Conservation (phyloP, 2,329 filamentous ascomycete species). For the Myriosclerotinia curreyana region DNA sequence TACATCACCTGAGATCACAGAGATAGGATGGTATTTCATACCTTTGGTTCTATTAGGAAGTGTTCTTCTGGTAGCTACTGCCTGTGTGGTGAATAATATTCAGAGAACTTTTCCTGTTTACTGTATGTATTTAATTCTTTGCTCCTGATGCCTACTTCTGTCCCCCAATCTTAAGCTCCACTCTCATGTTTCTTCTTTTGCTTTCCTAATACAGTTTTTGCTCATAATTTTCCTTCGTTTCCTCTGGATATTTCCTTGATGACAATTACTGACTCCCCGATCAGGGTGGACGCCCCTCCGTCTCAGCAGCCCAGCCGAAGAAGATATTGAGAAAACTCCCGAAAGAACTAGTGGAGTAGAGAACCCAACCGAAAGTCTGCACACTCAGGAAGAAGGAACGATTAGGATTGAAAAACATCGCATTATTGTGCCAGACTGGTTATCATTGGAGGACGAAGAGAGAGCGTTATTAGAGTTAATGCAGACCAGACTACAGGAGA, state of each 20-base stretch:
- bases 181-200: no score
- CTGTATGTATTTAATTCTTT: slow-evolving; percentile 38
- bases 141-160: no score
- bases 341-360: neutral
- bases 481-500: slow-evolving; percentile 24
- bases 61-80: slow-evolving; percentile 58
- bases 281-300: slow-evolving; percentile 41
- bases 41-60: slow-evolving; percentile 60
- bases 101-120: slow-evolving; percentile 62
- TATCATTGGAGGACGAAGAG: slow-evolving; percentile 31
- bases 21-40: slow-evolving; percentile 67
- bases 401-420: slow-evolving; percentile 25
- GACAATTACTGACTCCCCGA: neutral
- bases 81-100: slow-evolving; percentile 66
- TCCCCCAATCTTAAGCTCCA: no score
- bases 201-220: neutral
- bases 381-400: neutral
- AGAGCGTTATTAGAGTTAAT: slow-evolving; percentile 29
- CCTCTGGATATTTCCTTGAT: neutral
- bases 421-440: slow-evolving; percentile 29
- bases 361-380: neutral
- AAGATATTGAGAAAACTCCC: slow-evolving; percentile 13
- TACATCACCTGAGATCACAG: slow-evolving; percentile 51
- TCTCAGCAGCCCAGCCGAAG: neutral
- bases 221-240: neutral